Percentiles rank a stretch among this genome's conserved stretches.
Evolutionary conservation across 2,329 filamentous ascomycete genomes (phyloP).

Genomic region (Diaporthe longicolla): DNA sequence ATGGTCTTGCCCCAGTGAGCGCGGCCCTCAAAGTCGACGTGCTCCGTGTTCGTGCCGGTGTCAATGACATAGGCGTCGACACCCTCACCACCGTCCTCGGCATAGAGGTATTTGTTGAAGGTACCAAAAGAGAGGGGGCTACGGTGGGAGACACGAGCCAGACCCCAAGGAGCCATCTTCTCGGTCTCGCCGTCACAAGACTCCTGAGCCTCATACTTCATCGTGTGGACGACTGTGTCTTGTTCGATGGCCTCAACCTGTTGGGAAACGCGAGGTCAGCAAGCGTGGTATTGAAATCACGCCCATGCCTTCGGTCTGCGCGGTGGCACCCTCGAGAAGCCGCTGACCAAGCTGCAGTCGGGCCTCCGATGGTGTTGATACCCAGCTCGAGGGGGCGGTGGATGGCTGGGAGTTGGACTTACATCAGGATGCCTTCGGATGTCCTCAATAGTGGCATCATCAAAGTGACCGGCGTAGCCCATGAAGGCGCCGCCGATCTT

Average conservation of each 20-base stretch:
- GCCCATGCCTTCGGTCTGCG: conserved; percentile 18
- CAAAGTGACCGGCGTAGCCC: conserved; percentile 97
- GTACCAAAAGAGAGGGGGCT: conserved; percentile 87
- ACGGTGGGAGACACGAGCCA: conserved; percentile 97
- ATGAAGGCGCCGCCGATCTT: conserved; percentile 87
- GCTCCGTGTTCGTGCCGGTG: conserved; percentile 92
- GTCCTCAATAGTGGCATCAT: conserved; percentile 91
- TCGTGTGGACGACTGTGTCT: conserved; percentile 91
- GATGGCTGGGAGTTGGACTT: conserved; percentile 64
- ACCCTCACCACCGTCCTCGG: conserved; percentile 91
- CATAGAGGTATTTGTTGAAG: conserved; percentile 99
- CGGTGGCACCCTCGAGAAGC: not conserved
- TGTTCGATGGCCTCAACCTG: conserved; percentile 98
- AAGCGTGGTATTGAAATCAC: not conserved
- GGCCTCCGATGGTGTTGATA: too few relatives aligned
- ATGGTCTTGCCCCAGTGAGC: conserved; percentile 98
- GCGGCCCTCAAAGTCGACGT: conserved; percentile 97
- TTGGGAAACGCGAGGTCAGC: conserved; percentile 27
- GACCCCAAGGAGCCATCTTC: conserved; percentile 97
- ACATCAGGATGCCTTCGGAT: conserved; percentile 97
- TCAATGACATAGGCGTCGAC: conserved; percentile 99
- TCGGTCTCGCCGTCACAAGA: conserved; percentile 75
- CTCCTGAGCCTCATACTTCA: conserved; percentile 63
- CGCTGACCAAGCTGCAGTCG: not conserved
- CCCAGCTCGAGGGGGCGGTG: not conserved